Evolutionary conservation across 2,329 filamentous ascomycete genomes (phyloP).

Genomic region (Pseudovirgaria hyperparasitica): DNA sequence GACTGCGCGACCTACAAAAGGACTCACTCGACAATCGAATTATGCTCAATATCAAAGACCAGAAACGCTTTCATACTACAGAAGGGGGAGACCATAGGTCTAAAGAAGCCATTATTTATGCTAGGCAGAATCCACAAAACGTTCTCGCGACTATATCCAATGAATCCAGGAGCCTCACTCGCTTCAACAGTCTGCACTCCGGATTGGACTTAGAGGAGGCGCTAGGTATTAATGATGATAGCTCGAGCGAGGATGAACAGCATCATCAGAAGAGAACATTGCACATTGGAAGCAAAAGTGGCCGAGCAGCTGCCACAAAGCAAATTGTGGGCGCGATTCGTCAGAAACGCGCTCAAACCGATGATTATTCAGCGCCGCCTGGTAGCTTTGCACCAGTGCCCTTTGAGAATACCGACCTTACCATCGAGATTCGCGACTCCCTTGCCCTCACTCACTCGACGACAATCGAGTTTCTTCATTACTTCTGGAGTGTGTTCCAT

Average conservation of each 20-base stretch:
- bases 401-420: conserved; percentile 17
- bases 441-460: conserved; percentile 77
- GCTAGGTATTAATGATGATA: conserved; percentile 59
- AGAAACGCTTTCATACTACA: conserved; percentile 65
- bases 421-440: conserved; percentile 42
- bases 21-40: conserved; percentile 65
- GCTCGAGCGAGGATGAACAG: conserved; percentile 41
- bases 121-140: conserved; percentile 55
- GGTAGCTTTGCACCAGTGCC: conserved; percentile 6
- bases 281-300: conserved; percentile 57
- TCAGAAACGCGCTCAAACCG: conserved; percentile 46
- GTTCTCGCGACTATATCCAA: conserved; percentile 52
- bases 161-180: conserved; percentile 42
- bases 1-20: conserved; percentile 67
- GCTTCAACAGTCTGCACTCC: conserved; percentile 17
- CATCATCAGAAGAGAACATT: conserved; percentile 43
- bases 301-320: conserved; percentile 50
- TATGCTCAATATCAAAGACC: conserved; percentile 76
- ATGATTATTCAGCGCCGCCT: conserved; percentile 21
- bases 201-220: conserved; percentile 45
- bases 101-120: conserved; percentile 44
- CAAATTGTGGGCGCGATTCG: conserved; percentile 54
- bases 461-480: conserved; percentile 87
- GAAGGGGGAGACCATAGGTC: conserved; percentile 30
- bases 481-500: conserved; percentile 89